Evolutionary conservation across 1,139 yeast genomes (phyloP).

Genomic region (Nadsonia commutata): DNA sequence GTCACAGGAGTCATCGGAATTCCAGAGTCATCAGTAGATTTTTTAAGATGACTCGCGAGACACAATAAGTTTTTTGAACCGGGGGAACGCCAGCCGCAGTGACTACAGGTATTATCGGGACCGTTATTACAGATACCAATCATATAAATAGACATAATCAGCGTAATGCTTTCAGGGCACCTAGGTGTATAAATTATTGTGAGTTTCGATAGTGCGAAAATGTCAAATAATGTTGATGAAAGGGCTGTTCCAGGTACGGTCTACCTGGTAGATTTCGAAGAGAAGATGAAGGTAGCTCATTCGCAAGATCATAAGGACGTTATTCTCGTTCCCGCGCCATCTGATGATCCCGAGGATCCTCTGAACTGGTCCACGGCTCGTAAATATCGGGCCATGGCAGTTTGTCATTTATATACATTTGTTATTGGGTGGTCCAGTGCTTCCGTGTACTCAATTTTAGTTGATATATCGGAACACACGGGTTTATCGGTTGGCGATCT

Average conservation of each 20-base stretch:
- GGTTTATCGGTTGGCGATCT: conserved; percentile 28
- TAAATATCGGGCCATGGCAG: conserved; percentile 20
- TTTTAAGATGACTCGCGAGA: no score
- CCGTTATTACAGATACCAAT: no score
- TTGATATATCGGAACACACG: conserved; percentile 28
- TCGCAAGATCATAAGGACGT: conserved; percentile 20
- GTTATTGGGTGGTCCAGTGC: conserved; percentile 35
- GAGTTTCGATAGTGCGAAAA: no score
- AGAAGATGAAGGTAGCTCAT: conserved; percentile 14
- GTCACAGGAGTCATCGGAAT: neutral
- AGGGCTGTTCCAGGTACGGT: conserved; percentile 48
- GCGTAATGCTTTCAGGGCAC: no score
- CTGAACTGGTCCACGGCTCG: conserved; percentile 29
- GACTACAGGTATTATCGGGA: no score
- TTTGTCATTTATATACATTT: conserved; percentile 28
- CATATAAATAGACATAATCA: no score
- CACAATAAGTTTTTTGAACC: no score
- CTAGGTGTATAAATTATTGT: no score
- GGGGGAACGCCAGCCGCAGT: no score
- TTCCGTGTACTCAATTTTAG: conserved; percentile 32
- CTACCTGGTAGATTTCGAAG: conserved; percentile 37
- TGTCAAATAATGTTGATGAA: conserved; percentile 15
- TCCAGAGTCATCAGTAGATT: no score
- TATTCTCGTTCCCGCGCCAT: conserved; percentile 31
- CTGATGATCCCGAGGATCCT: conserved; percentile 36